Evolutionary conservation across 2,329 filamentous ascomycete species (phyloP).

Genomic region (Penicillium hesseltinei): DNA sequence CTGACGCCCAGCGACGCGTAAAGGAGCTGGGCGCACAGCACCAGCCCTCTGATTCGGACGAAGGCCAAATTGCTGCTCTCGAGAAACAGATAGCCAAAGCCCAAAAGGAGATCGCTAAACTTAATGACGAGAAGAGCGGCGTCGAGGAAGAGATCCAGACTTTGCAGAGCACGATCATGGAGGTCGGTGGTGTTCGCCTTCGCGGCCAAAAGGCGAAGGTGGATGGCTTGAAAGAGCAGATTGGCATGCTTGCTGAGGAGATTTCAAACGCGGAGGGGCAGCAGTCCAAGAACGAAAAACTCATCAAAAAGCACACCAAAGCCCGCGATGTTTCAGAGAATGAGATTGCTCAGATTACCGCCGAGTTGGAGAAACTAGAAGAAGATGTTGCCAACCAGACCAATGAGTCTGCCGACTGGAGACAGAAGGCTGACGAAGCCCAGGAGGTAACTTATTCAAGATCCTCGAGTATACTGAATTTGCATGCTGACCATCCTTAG

Average conservation of each 20-base stretch:
- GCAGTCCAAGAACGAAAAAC: conserved; percentile 91
- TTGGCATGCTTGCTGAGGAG: conserved; percentile 74
- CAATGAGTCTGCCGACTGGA: conserved; percentile 70
- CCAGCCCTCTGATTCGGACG: conserved; percentile 76
- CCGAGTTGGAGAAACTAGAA: conserved; percentile 75
- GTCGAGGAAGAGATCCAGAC: conserved; percentile 90
- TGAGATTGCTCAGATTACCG: conserved; percentile 69
- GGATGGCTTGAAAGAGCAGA: conserved; percentile 82
- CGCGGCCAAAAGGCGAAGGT: conserved; percentile 88
- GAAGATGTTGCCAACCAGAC: conserved; percentile 75
- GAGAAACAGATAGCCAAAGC: conserved; percentile 72
- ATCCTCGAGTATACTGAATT: neutral
- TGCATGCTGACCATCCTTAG: conserved; percentile 36
- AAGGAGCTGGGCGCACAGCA: conserved; percentile 81
- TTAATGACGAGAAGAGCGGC: conserved; percentile 80
- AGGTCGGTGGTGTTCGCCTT: conserved; percentile 90
- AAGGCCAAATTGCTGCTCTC: conserved; percentile 67
- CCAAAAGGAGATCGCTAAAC: conserved; percentile 72
- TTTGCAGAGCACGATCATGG: conserved; percentile 96
- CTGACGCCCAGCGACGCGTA: conserved; percentile 78
- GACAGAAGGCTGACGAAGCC: conserved; percentile 74
- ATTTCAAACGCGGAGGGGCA: conserved; percentile 83
- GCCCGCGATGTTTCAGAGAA: conserved; percentile 73
- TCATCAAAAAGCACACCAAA: conserved; percentile 81
- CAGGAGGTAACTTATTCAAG: conserved; percentile 54